Base-by-base conservation (phyloP, 768 basidiomycete species). In the Agaricus bisporus region DNA sequence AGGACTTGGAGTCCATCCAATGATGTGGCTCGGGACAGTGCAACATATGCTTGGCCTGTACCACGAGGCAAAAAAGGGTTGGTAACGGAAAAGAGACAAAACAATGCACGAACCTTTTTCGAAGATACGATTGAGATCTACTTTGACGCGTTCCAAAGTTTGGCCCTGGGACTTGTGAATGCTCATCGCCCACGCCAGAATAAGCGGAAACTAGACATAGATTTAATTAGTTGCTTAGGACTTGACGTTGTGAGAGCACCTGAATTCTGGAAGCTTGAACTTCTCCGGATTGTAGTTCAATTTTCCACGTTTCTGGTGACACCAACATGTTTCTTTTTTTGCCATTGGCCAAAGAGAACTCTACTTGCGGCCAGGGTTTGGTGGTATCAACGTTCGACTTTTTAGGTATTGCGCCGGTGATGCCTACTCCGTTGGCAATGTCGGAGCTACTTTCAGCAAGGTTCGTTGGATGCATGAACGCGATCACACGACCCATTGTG, bases 131-230 rank as follows among this genome's bases (percentile, higher is more conserved):
- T 84, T 84, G 35, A 99, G 76, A 63, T 98, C 95, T 41, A 98
- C 95, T 64, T 89, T 95, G 60, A 98, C 95, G 43, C 92, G 83
- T 22, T 94, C 88, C 9, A 99, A 75, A 0, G 97, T 98, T 67
- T 98, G 97, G 9, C 97, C 97, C 67, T 99, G 97, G 10, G 89
- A 90, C 66, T 99, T 99, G 68, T 99, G 97, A 58, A 98, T 98
- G 44, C 88, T 91, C 91, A 98, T 95, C 0, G 95, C 95, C 95
- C 95, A 98, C 0, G 95, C 80, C 37, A 95, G 76, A 55, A 97
- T 94, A 22, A 98, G 66, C 0, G 91, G 92, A 1, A 95, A 66
- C 91, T 95, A 59, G 10, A 32, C 15, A n/a, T 28, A 42, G 41
- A n/a, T 39, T 15, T 17, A 29, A 48, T 28, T 7, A 48, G 18